phyloP scores from a whole-genome alignment of 2,329 filamentous ascomycete genomes.

The Colletotrichum sp. region DNA sequence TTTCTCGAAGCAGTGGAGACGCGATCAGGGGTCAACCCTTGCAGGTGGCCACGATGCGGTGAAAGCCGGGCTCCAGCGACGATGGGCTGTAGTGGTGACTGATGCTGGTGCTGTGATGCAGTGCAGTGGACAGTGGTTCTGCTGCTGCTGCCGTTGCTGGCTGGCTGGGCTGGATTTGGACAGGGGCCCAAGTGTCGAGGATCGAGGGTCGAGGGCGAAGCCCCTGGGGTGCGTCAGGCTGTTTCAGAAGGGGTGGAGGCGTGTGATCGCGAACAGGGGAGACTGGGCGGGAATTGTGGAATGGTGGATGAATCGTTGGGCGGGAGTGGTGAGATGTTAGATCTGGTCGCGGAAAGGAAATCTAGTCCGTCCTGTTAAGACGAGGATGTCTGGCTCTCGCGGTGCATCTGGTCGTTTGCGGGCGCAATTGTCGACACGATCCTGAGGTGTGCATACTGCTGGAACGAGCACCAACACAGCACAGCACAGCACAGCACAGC shows the following conservation, averaged over 20 bases:
- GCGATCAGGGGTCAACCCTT: slow-evolving; percentile 5
- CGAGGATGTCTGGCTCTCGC: neutral
- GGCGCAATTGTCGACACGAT: neutral
- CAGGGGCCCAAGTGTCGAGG: slow-evolving; percentile 27
- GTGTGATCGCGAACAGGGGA: slow-evolving; percentile 18
- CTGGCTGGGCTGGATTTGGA: neutral
- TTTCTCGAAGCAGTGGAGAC: slow-evolving; percentile 25
- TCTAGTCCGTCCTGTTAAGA: slow-evolving; percentile 11
- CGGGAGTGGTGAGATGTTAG: neutral
- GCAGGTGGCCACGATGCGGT: slow-evolving; percentile 9
- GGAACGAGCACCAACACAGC: neutral
- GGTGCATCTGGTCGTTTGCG: slow-evolving; percentile 3
- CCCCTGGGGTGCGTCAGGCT: slow-evolving; percentile 38
- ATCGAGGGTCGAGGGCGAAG: slow-evolving; percentile 19
- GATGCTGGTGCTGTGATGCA: neutral
- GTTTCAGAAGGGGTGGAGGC: slow-evolving; percentile 36
- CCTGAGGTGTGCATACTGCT: neutral
- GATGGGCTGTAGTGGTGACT: neutral
- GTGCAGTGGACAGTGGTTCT: neutral
- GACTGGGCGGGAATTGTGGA: neutral
- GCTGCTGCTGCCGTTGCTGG: neutral
- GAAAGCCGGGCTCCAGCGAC: slow-evolving; percentile 8
- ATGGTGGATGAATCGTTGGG: neutral
- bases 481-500: neutral
- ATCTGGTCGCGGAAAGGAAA: slow-evolving; percentile 8